Percentiles rank a stretch among this genome's conserved stretches.
phyloP scores from a whole-genome alignment of 208 protist genomes.

The Tritrichomonas foetus region DNA sequence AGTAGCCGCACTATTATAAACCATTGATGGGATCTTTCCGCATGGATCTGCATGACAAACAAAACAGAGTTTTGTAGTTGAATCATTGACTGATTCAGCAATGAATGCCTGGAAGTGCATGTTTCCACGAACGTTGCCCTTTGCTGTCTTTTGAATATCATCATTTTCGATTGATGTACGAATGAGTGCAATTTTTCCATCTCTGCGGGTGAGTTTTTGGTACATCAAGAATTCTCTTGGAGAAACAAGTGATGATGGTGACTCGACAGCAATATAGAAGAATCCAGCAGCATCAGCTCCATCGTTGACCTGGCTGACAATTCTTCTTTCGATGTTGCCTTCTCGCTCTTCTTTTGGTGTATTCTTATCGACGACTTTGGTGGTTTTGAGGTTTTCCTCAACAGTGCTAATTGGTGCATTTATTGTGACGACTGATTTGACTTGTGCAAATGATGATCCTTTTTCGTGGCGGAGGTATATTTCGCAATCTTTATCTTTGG shows the following conservation, averaged over 20 bases:
- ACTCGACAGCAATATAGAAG: not conserved
- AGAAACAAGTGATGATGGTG: not conserved
- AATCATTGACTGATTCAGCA: not conserved
- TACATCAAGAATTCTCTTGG: not conserved
- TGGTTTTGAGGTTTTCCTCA: not conserved
- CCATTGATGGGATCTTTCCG: not conserved
- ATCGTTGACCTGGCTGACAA: not conserved
- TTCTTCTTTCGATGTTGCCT: not conserved
- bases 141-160: not conserved
- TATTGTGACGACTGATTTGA: not conserved
- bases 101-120: not conserved
- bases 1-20: not conserved
- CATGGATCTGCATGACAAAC: not conserved
- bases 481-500: not conserved
- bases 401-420: not conserved
- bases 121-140: not conserved
- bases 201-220: not conserved
- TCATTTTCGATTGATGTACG: not conserved
- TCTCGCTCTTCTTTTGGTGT: not conserved
- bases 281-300: not conserved
- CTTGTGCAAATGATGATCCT: not conserved
- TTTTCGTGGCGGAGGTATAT: not conserved
- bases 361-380: not conserved
- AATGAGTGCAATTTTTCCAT: not conserved
- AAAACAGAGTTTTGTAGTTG: not conserved